Percentiles rank a stretch among this genome's conserved stretches.
Evolutionary conservation across 2,329 filamentous ascomycete species (phyloP).

Genomic region (Colletotrichum incanum): DNA sequence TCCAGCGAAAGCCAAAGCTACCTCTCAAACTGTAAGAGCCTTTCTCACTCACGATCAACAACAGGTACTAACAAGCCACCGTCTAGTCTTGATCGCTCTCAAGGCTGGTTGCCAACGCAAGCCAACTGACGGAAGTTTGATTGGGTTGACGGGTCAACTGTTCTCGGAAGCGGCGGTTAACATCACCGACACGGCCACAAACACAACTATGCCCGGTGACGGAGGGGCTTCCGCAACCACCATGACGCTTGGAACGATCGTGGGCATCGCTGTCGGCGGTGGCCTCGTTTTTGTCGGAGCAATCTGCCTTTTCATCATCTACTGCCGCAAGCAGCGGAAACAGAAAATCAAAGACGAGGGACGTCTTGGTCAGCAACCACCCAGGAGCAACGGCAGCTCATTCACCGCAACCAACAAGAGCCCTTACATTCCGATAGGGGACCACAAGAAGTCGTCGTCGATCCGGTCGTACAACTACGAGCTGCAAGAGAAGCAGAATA

Average conservation of each 20-base stretch:
- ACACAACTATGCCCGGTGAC: conserved; percentile 46
- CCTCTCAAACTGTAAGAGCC: conserved; percentile 65
- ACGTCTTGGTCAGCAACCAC: conserved; percentile 39
- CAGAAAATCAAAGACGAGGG: conserved; percentile 48
- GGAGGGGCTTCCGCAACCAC: conserved; percentile 48
- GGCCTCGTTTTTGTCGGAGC: conserved; percentile 60
- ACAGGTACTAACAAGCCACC: too few relatives aligned
- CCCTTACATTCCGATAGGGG: conserved; percentile 43
- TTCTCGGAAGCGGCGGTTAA: conserved; percentile 58
- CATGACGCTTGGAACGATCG: conserved; percentile 66
- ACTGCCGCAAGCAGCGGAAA: conserved; percentile 62
- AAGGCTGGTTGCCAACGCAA: conserved; percentile 64
- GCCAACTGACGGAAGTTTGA: conserved; percentile 54
- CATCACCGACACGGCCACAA: conserved; percentile 53
- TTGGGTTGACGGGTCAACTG: conserved; percentile 60
- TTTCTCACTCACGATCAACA: too few relatives aligned
- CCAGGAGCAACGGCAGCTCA: conserved; percentile 39
- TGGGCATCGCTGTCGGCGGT: conserved; percentile 67
- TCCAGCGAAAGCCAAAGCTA: conserved; percentile 58
- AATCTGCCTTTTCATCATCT: conserved; percentile 61
- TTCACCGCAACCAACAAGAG: conserved; percentile 43
- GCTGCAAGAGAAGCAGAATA: conserved; percentile 45
- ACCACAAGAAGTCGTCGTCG: conserved; percentile 49
- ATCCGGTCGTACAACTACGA: conserved; percentile 45
- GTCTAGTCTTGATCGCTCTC: conserved; percentile 65